These are phyloP conservation scores for Avicennia marina DNA, from an alignment of 257 asterid species.

Conservation along the genomic window DNA sequence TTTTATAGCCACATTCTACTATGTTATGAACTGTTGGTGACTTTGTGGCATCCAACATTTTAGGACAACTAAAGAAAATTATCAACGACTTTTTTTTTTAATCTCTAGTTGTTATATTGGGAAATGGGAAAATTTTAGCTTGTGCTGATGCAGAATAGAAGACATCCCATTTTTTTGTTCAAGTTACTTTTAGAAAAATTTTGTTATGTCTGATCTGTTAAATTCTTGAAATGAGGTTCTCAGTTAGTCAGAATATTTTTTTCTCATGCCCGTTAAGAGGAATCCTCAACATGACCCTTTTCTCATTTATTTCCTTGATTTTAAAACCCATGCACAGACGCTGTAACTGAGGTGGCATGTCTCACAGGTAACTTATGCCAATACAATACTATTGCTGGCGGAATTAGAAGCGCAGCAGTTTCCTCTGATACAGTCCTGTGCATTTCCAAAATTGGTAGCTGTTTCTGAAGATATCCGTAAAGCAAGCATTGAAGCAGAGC, in stretches of 20 bases:
- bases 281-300: too few species aligned
- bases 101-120: too few species aligned
- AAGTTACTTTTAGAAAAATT: background rate
- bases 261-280: too few species aligned
- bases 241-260: too few species aligned
- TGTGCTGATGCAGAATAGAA: background rate
- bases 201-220: background rate
- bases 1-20: too few species aligned
- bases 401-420: constrained; percentile 87
- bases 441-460: constrained; percentile 76
- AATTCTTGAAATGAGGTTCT: constrained; percentile 1
- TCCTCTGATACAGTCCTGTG: constrained; percentile 88
- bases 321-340: background rate
- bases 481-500: constrained; percentile 92
- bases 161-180: background rate
- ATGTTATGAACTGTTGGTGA: too few species aligned
- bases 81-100: too few species aligned
- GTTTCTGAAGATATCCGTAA: constrained; percentile 66
- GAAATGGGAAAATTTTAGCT: background rate
- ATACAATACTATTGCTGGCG: constrained; percentile 62
- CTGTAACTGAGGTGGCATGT: constrained; percentile 19
- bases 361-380: constrained; percentile 66
- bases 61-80: too few species aligned
- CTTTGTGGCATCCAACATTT: too few species aligned
- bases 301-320: too few species aligned